Conservation (phyloP, 2,329 filamentous ascomycete species). For the Sarocladium brachiariae region DNA sequence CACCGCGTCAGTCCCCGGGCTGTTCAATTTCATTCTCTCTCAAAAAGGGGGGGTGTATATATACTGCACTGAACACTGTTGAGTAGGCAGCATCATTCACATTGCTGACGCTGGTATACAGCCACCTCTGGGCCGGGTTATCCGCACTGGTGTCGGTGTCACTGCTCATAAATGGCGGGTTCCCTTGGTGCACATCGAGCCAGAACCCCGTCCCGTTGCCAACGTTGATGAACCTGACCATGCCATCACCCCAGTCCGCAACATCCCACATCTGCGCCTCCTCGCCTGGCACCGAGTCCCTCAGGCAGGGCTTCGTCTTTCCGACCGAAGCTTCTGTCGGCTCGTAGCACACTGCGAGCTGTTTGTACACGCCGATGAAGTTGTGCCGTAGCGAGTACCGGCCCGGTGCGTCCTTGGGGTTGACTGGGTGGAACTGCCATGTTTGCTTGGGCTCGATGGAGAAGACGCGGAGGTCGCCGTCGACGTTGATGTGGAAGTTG, state of each 20-base stretch:
- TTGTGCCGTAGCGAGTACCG: conserved; percentile 26
- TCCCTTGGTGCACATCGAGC: conserved; percentile 25
- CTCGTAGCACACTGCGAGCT: conserved; percentile 24
- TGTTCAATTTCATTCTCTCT: too few species aligned
- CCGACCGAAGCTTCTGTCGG: conserved; percentile 17
- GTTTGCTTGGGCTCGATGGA: conserved; percentile 12
- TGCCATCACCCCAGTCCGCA: conserved; percentile 21
- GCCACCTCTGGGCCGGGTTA: conserved; percentile 27
- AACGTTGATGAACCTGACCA: conserved; percentile 24
- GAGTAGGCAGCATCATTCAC: conserved; percentile 27
- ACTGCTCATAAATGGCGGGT: conserved; percentile 24
- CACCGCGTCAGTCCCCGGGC: background rate
- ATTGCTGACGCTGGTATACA: conserved; percentile 23
- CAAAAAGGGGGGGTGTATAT: too few species aligned
- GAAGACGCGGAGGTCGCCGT: conserved; percentile 18
- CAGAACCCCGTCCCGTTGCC: conserved; percentile 25
- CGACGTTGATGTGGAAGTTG: conserved; percentile 4
- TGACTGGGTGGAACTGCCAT: conserved; percentile 25
- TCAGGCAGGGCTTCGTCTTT: conserved; percentile 24
- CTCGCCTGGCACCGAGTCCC: conserved; percentile 16
- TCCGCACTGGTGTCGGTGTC: conserved; percentile 17
- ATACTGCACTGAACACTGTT: conserved; percentile 24
- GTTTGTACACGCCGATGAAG: conserved; percentile 20
- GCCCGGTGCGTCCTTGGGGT: conserved; percentile 14
- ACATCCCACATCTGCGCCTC: conserved; percentile 28